Base-by-base conservation (phyloP, 2,329 filamentous ascomycete species). In the Ascochyta koolunga region DNA sequence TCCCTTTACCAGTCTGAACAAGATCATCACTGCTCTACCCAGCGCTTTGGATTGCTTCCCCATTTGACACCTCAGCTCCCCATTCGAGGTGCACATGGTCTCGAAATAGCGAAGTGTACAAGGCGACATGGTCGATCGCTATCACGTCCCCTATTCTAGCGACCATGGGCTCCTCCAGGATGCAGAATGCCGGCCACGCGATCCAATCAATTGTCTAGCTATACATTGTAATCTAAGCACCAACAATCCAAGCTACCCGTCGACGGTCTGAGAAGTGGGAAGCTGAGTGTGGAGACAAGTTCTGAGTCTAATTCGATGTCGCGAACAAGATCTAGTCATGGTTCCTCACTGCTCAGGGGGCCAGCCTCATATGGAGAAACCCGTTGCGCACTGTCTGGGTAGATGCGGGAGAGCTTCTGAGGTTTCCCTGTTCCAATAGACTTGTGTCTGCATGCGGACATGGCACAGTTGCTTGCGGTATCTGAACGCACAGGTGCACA, bases 221-320 rank as follows among this genome's bases (percentile, higher is more conserved):
- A 13, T 22, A 15, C 16, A 24, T 18, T 45, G 36, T 21, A 41
- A 29, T 37, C 9, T 41, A 24, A 22, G 11, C 36, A 37, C 31
- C 18, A 46, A 41, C 40, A 45, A 54, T 54, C 7, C 45, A 33
- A 37, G 24, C 51, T 46, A 45, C 19, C 36, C 45, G 31, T 46
- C 36, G 40, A 54, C n/a, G 32, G 39, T 50, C 22, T 46, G 52
- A 29, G 39, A 21, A 47, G 19, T 43, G 19, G 52, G 39, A 31
- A 46, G 38, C 46, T 48, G 45, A 46, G 13, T 44, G 38, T 38
- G 52, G 55, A 38, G 41, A 24, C 25, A 21, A 32, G 16, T 33
- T 42, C 32, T 46, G 53, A 58, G 47, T 55, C 49, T 56, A 58
- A 54, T 59, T 54, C 46, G 31, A 49, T 51, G 39, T 58, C 52